phyloP scores from a whole-genome alignment of 2,329 filamentous ascomycete species.

The Colletotrichum tanaceti region DNA sequence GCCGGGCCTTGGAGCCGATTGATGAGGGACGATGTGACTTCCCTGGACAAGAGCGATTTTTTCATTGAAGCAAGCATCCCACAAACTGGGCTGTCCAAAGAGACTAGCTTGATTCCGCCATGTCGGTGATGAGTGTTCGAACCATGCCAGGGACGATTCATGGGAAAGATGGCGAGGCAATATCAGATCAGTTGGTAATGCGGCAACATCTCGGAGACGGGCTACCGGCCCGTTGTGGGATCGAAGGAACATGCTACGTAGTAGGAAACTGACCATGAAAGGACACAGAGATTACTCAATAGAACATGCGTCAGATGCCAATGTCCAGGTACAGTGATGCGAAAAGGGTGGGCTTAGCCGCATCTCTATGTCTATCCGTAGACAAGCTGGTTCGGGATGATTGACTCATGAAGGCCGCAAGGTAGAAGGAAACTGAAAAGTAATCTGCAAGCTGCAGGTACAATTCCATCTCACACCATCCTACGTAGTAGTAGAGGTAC shows the following conservation, averaged over 20 bases:
- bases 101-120: neutral
- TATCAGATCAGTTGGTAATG: conserved; percentile 2
- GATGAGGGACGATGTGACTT: neutral
- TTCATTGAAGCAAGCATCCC: neutral
- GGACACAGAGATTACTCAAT: neutral
- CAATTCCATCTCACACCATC: conserved; percentile 2
- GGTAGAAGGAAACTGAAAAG: conserved; percentile 9
- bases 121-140: neutral
- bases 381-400: conserved; percentile 4
- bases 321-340: neutral
- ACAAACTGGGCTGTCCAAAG: neutral
- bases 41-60: neutral
- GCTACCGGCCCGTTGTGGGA: neutral
- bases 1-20: conserved; percentile 3
- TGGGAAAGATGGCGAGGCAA: neutral
- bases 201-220: conserved; percentile 5
- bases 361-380: conserved; percentile 10
- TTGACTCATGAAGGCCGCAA: conserved; percentile 1
- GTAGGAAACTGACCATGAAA: neutral
- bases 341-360: neutral
- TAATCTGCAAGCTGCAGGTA: conserved; percentile 14
- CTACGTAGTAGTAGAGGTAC: no score
- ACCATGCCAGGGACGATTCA: neutral
- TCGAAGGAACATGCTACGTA: neutral
- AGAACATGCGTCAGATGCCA: neutral